A percentile compares a stretch with the other conserved stretches of the same genome.
Conservation (phyloP, 139 green algal species). For the Tetraselmis chui region DNA sequence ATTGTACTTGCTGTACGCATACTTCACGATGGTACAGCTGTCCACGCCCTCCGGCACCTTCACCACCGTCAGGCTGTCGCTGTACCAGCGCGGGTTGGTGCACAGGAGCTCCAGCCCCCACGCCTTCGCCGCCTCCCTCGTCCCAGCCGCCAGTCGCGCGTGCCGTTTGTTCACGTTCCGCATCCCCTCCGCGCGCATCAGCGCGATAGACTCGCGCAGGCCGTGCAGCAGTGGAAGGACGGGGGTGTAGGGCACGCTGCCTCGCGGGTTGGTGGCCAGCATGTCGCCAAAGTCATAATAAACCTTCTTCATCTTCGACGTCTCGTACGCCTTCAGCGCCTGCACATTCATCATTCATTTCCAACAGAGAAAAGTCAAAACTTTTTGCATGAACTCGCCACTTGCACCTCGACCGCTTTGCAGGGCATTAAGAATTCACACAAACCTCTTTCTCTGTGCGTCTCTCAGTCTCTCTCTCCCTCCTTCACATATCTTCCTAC, state of each 20-base stretch:
- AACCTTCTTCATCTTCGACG: constrained; percentile 52
- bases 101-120: constrained; percentile 93
- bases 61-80: constrained; percentile 89
- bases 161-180: constrained; percentile 81
- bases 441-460: no score
- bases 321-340: constrained; percentile 67
- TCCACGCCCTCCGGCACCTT: constrained; percentile 79
- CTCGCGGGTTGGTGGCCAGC: constrained; percentile 41
- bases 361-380: no score
- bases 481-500: no score
- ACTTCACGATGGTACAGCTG: constrained; percentile 79
- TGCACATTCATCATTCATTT: no score
- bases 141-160: constrained; percentile 70
- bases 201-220: constrained; percentile 60
- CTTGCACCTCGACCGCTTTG: no score
- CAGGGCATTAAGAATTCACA: no score
- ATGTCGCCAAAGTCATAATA: constrained; percentile 86
- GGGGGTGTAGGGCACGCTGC: constrained; percentile 51
- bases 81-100: constrained; percentile 74
- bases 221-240: constrained; percentile 84
- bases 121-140: constrained; percentile 68
- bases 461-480: no score
- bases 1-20: constrained; percentile 92
- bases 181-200: constrained; percentile 82
- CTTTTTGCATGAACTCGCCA: no score